Percentiles rank a stretch among this genome's conserved stretches.
These are phyloP conservation scores for Durio zibethinus DNA, from an alignment of 345 rosid species.

Conservation along the genomic window DNA sequence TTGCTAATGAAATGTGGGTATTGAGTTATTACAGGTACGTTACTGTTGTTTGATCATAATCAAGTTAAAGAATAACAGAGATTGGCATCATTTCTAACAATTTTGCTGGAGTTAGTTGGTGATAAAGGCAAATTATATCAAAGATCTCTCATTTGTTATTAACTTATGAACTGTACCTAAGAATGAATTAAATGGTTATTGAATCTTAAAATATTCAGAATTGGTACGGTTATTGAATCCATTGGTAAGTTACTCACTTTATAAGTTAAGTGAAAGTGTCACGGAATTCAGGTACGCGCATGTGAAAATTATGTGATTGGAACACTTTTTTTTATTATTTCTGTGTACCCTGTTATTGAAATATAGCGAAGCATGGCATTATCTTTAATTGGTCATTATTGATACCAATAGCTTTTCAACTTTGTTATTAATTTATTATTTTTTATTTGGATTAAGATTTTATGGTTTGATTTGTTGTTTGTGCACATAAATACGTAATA, in stretches of 20 bases:
- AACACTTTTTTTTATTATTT: background rate
- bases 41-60: constrained; percentile 22
- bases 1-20: constrained; percentile 35
- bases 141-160: background rate
- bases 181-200: background rate
- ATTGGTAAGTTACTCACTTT: constrained; percentile 1
- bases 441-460: background rate
- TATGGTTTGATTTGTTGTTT: background rate
- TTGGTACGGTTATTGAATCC: background rate
- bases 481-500: background rate
- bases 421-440: background rate
- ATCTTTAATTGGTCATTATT: background rate
- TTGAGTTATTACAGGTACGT: constrained; percentile 47
- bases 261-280: constrained; percentile 9
- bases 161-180: constrained; percentile 2
- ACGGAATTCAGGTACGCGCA: constrained; percentile 3
- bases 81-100: constrained; percentile 23
- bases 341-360: background rate
- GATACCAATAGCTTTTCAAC: background rate
- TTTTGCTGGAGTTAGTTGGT: constrained; percentile 15
- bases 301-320: background rate
- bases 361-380: background rate
- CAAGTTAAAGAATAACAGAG: constrained; percentile 33
- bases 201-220: background rate
- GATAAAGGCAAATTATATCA: background rate